phyloP scores from a whole-genome alignment of 2,329 filamentous ascomycete species.

The Aspergillus sp. region DNA sequence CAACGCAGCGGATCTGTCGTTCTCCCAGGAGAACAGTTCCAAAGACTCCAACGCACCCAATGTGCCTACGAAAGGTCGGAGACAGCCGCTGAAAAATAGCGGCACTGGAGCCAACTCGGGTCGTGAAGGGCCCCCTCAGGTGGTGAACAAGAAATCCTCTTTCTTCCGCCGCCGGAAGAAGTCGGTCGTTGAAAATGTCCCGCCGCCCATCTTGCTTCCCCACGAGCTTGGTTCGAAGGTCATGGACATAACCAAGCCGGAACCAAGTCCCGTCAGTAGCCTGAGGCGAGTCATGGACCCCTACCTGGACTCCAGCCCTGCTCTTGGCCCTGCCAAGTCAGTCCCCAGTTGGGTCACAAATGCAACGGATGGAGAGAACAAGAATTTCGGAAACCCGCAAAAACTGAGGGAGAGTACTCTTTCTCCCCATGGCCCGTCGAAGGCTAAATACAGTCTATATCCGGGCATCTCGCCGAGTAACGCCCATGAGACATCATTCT shows the following conservation, averaged over 20 bases:
- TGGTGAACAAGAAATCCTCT: conserved; percentile 89
- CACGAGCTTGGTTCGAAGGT: conserved; percentile 43
- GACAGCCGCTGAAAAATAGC: conserved; percentile 27
- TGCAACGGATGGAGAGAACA: conserved; percentile 16
- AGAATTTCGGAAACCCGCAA: conserved; percentile 16
- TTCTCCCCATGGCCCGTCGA: conserved; percentile 21
- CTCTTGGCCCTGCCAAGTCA: conserved; percentile 21
- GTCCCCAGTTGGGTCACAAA: conserved; percentile 18
- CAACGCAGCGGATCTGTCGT: conserved; percentile 19
- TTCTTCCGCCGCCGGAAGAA: conserved; percentile 95
- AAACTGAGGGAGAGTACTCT: conserved; percentile 27
- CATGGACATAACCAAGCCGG: conserved; percentile 26
- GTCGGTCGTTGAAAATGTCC: conserved; percentile 69
- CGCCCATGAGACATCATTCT: conserved; percentile 30
- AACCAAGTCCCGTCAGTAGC: conserved; percentile 71
- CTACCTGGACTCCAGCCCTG: conserved; percentile 56
- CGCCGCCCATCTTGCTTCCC: conserved; percentile 56
- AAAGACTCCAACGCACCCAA: conserved; percentile 20
- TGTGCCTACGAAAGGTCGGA: conserved; percentile 23
- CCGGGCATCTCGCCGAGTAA: conserved; percentile 20
- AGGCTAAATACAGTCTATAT: conserved; percentile 28
- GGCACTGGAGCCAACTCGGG: conserved; percentile 19
- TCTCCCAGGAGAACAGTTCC: conserved; percentile 23
- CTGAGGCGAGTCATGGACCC: conserved; percentile 84
- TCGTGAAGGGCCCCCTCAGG: conserved; percentile 39